These are phyloP conservation scores for Amaranthus palmeri DNA, from an alignment of 148 eudicot species.

Conservation along the genomic window DNA sequence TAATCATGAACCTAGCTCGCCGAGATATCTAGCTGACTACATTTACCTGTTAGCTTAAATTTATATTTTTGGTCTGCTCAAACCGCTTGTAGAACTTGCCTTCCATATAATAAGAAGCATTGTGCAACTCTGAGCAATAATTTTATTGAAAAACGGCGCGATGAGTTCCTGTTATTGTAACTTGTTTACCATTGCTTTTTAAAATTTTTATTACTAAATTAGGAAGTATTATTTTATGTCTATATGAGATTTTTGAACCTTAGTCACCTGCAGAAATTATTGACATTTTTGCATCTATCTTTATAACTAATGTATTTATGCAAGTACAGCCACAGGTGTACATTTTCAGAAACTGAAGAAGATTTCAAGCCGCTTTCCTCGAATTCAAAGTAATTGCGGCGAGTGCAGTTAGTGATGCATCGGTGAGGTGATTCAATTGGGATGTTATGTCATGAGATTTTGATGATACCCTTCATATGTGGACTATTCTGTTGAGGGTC, in stretches of 20 bases:
- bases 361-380: neutral
- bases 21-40: neutral
- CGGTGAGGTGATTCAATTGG: neutral
- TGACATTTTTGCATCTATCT: neutral
- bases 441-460: neutral
- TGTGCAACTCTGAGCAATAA: neutral
- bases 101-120: neutral
- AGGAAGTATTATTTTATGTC: no score
- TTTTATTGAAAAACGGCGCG: neutral
- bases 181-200: no score
- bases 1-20: neutral
- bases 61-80: neutral
- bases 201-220: no score
- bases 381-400: neutral
- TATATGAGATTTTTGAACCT: no score
- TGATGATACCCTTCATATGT: neutral
- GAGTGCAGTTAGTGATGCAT: neutral
- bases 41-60: neutral
- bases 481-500: neutral
- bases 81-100: neutral
- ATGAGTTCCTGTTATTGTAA: no score
- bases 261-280: neutral
- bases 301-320: no score
- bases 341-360: neutral
- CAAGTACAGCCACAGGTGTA: neutral